Evolutionary conservation across 2,329 filamentous ascomycete species (phyloP), one percentile per base, ranked within the genome.

Genomic region (Phialophora macrospora): DNA sequence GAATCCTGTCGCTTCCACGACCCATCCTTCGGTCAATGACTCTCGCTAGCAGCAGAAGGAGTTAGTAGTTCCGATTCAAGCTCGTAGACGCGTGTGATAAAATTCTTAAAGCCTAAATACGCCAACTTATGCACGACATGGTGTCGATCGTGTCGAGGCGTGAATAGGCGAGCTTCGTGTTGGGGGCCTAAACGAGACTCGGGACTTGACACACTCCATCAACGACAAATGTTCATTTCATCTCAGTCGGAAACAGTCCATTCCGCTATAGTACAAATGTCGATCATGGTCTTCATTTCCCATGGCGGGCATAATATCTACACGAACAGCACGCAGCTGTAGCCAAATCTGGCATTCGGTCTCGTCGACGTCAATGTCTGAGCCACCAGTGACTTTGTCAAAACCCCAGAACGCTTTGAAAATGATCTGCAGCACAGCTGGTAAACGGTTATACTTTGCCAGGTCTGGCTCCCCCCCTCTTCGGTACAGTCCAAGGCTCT

Each of bases 401-500:
- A 38, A 54, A 49, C 44, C 49, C 49, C 28, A 30, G 24, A 55
- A 55, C 26, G 24, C 17, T 28, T 26, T 52, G 1, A n/a, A 26
- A 44, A 59, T n/a, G 11, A 30, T 46, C 38, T n/a, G 38, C 58
- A 51, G 28, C 58, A 60, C 58, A 60, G 48, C 58, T 41, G 46
- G 41, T 20, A 51, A 20, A 28, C 11, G n/a, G 30, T 30, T 49
- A 70, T 68, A 68, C 79, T 71, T 67, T 65, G 54, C 69, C 65
- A 7, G 38, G 58, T 61, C 62, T 64, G 17, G 63, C 60, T 61
- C 54, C 66, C 52, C 46, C 56, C 57, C 85, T 81, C 74, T 86
- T 84, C 2, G 88, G 88, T 57, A 91, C 79, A 57, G 88, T 88
- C 89, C 89, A 91, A 17, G 89, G 88, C 72, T 87, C 85, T 54